A percentile compares a stretch with the other conserved stretches of the same genome.
Evolutionary conservation across 1,139 yeast species (phyloP).

Genomic region (Candida sanyaensis): DNA sequence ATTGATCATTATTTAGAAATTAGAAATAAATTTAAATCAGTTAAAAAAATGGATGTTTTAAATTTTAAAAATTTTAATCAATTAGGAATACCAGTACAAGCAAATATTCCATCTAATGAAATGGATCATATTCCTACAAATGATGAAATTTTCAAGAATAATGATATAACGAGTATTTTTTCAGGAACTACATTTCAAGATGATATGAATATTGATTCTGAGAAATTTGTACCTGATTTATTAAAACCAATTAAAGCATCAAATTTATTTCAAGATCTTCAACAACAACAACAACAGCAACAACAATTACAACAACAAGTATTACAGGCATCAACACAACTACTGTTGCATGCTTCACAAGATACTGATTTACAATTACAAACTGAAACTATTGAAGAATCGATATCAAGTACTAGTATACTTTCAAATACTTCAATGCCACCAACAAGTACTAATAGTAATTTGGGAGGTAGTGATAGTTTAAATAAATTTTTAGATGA

Average conservation of each 20-base stretch:
- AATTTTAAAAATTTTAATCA: conserved; percentile 1
- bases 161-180: conserved; percentile 4
- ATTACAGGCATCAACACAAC: not conserved
- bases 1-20: conserved; percentile 36
- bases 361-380: conserved; percentile 12
- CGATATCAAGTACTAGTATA: conserved; percentile 4
- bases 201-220: not conserved
- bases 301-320: not conserved
- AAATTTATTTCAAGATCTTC: conserved; percentile 19
- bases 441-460: conserved; percentile 4
- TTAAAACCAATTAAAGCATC: conserved; percentile 24
- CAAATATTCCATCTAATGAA: conserved; percentile 3
- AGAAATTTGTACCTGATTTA: conserved; percentile 21
- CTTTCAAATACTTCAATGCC: conserved; percentile 1
- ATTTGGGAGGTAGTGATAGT: conserved; percentile 9
- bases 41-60: conserved; percentile 19
- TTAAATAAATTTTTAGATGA: conserved; percentile 7
- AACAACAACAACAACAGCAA: not conserved
- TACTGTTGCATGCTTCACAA: not conserved
- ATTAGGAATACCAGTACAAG: conserved; percentile 1
- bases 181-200: conserved; percentile 7
- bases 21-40: conserved; percentile 25
- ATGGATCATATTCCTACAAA: not conserved
- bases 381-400: conserved; percentile 16
- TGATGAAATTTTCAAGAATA: conserved; percentile 1